Percentiles rank a stretch among this genome's conserved stretches.
Evolutionary conservation across 495 filamentous ascomycete species (phyloP).

Genomic region (Chaetomidium leptoderma): DNA sequence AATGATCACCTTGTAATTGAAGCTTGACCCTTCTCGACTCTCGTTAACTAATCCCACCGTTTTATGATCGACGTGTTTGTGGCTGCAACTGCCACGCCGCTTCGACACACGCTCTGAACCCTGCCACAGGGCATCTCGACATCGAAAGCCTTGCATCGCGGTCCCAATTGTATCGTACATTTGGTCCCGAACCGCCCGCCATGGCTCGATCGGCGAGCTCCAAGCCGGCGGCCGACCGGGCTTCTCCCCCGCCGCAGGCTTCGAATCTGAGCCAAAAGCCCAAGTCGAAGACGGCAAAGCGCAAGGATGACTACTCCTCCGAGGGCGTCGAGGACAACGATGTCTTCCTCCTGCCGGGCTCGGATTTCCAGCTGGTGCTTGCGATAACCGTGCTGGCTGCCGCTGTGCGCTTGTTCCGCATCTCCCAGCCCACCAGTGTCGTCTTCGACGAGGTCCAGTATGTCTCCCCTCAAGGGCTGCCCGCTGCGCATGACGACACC

Average conservation of each 20-base stretch:
- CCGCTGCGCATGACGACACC: neutral
- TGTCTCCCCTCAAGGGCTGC: constrained; percentile 12
- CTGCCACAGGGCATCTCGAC: constrained; percentile 5
- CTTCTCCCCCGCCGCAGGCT: constrained; percentile 23
- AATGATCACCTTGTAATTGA: constrained; percentile 42
- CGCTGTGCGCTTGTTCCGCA: constrained; percentile 83
- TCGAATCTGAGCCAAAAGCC: constrained; percentile 20
- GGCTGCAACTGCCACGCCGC: constrained; percentile 7
- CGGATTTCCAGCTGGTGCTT: constrained; percentile 74
- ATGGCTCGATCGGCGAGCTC: constrained; percentile 43
- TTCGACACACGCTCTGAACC: constrained; percentile 6
- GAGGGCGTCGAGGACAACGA: constrained; percentile 66
- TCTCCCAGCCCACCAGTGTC: constrained; percentile 93
- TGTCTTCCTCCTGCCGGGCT: constrained; percentile 66
- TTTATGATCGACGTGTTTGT: constrained; percentile 16
- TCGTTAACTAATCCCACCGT: constrained; percentile 40
- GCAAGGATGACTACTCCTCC: constrained; percentile 56
- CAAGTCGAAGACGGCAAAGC: constrained; percentile 35
- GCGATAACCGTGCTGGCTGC: constrained; percentile 70
- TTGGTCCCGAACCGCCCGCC: constrained; percentile 11
- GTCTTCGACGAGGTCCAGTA: constrained; percentile 99
- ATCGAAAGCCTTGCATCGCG: constrained; percentile 15
- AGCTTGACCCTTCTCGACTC: constrained; percentile 41
- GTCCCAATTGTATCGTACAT: constrained; percentile 18
- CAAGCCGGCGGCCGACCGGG: constrained; percentile 37